phyloP scores from a whole-genome alignment of 352 stramenopile genomes.

The Pythium monospermum region DNA sequence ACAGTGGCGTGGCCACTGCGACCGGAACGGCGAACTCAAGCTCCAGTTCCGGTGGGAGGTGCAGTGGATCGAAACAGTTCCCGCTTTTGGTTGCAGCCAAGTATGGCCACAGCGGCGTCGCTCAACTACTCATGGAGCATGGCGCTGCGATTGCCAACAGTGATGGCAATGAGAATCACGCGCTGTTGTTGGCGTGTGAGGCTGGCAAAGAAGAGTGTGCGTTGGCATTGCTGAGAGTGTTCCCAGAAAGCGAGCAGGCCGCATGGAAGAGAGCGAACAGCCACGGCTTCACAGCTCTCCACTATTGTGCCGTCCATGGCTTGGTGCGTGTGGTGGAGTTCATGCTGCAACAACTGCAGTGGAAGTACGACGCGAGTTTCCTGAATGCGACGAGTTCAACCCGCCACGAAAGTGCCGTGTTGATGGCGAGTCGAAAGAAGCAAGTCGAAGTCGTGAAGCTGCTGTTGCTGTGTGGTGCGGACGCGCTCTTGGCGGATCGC shows the following conservation, averaged over 20 bases:
- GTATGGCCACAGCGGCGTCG: conserved; percentile 87
- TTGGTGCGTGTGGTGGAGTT: conserved; percentile 27
- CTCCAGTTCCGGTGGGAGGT: not conserved
- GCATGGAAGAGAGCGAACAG: conserved; percentile 42
- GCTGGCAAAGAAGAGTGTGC: conserved; percentile 45
- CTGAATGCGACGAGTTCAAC: conserved; percentile 41
- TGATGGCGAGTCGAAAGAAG: conserved; percentile 62
- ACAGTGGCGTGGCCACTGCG: conserved; percentile 15
- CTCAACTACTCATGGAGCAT: conserved; percentile 63
- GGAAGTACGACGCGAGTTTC: conserved; percentile 26
- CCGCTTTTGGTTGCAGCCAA: conserved; percentile 89
- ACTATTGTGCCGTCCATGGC: conserved; percentile 47
- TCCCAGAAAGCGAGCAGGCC: conserved; percentile 8
- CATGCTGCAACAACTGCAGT: conserved; percentile 34
- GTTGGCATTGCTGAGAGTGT: conserved; percentile 29
- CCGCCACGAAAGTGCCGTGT: conserved; percentile 49
- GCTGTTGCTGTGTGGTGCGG: conserved; percentile 35
- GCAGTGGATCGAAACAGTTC: conserved; percentile 15
- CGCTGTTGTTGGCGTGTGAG: conserved; percentile 55
- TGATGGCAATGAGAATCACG: conserved; percentile 44
- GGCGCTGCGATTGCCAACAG: conserved; percentile 28
- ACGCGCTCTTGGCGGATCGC: conserved; percentile 40
- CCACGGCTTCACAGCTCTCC: conserved; percentile 57
- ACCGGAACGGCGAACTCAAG: conserved; percentile 7
- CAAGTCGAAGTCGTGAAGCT: conserved; percentile 36